phyloP scores from a whole-genome alignment of 2,329 filamentous ascomycete genomes.

The Orbilia quercus region DNA sequence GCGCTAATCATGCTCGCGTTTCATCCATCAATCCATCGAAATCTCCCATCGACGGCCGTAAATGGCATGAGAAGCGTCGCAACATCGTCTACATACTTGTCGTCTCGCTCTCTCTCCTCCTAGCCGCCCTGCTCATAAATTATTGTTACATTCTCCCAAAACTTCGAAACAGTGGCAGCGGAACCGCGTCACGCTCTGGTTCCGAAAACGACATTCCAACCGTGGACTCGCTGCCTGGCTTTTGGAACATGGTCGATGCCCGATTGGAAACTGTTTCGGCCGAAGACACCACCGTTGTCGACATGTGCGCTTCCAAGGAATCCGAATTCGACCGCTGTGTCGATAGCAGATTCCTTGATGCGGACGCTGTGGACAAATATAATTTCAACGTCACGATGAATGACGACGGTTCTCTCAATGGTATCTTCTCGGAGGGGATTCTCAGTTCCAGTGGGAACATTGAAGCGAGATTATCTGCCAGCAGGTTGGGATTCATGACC shows the following conservation, averaged over 20 bases:
- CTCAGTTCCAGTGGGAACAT: constrained; percentile 24
- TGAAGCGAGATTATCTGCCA: constrained; percentile 31
- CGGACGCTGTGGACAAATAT: constrained; percentile 22
- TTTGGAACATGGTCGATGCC: constrained; percentile 38
- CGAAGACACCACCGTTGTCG: constrained; percentile 28
- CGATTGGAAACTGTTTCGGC: constrained; percentile 24
- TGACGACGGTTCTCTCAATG: constrained; percentile 36
- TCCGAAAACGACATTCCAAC: constrained; percentile 14
- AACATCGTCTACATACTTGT: constrained; percentile 40
- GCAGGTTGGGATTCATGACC: constrained; percentile 39
- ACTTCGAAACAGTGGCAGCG: constrained; percentile 6
- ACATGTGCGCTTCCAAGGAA: constrained; percentile 39
- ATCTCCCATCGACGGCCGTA: constrained; percentile 48
- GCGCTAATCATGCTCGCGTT: constrained; percentile 36
- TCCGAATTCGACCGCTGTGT: constrained; percentile 47
- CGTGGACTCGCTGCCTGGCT: constrained; percentile 14
- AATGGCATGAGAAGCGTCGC: constrained; percentile 51
- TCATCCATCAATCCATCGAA: constrained; percentile 47
- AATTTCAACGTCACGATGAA: constrained; percentile 39
- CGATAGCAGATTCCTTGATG: constrained; percentile 43
- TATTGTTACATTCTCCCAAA: constrained; percentile 49
- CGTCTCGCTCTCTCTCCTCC: constrained; percentile 28
- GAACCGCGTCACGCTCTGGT: not conserved
- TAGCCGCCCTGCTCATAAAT: constrained; percentile 38
- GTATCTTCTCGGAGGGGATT: constrained; percentile 44